Evolutionary conservation across 2,329 filamentous ascomycete species (phyloP).

Genomic region (Taxawa tesnikishii): DNA sequence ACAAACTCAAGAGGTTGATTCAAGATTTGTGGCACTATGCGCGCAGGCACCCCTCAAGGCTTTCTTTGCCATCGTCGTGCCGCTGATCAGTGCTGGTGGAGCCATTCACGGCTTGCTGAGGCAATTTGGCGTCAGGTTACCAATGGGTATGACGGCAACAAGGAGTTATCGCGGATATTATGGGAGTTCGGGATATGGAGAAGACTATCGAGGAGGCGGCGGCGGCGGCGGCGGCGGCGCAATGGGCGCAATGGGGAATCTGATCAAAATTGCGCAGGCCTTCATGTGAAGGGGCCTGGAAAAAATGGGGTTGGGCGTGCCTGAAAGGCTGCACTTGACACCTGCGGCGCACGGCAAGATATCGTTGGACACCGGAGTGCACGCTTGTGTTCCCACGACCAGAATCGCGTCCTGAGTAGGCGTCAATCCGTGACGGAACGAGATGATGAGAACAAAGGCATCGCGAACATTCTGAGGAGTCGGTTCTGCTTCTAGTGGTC

Average conservation of each 20-base stretch:
- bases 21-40: conserved; percentile 73
- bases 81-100: conserved; percentile 66
- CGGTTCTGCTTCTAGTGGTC: too few species aligned
- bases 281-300: conserved; percentile 31
- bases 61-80: conserved; percentile 79
- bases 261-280: conserved; percentile 39
- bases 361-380: too few species aligned
- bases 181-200: conserved; percentile 31
- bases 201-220: conserved; percentile 18
- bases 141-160: conserved; percentile 14
- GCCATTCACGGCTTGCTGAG: conserved; percentile 65
- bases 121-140: conserved; percentile 62
- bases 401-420: too few species aligned
- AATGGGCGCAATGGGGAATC: conserved; percentile 32
- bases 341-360: conserved; percentile 11
- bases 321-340: conserved; percentile 16
- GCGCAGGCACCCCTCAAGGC: conserved; percentile 78
- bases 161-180: conserved; percentile 27
- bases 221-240: conserved; percentile 23
- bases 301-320: conserved; percentile 7
- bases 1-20: conserved; percentile 65
- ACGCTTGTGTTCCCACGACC: too few species aligned
- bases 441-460: too few species aligned
- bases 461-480: too few species aligned
- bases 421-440: too few species aligned